Conservation (phyloP, 306 rosid species). For the Trifolium subterraneum region DNA sequence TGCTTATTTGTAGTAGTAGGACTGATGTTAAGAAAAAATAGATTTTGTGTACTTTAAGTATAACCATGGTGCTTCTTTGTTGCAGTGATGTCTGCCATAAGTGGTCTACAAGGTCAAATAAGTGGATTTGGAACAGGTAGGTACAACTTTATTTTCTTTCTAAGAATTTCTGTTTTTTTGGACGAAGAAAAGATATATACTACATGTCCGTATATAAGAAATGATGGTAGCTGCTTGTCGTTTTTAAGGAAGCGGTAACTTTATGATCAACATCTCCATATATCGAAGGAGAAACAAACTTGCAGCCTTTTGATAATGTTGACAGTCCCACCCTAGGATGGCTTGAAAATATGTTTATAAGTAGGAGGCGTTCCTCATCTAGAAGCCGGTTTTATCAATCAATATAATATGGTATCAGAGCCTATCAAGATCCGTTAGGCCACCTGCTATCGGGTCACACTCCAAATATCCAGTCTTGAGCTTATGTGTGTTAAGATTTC, state of each 20-base stretch:
- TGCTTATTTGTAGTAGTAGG: conserved; percentile 4
- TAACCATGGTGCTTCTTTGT: conserved; percentile 45
- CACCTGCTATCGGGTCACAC: neutral
- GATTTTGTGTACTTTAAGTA: conserved; percentile 27
- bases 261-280: neutral
- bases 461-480: neutral
- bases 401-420: neutral
- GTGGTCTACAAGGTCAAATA: conserved; percentile 83
- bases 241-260: neutral
- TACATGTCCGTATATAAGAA: neutral
- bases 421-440: neutral
- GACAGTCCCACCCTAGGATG: neutral
- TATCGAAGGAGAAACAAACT: neutral
- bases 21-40: conserved; percentile 1
- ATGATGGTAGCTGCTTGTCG: neutral
- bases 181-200: neutral
- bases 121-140: conserved; percentile 74
- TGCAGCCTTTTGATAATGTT: neutral
- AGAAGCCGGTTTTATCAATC: neutral
- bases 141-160: conserved; percentile 49
- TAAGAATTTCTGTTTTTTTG: conserved; percentile 8
- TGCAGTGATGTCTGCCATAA: conserved; percentile 92
- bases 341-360: neutral
- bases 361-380: neutral
- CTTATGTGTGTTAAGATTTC: neutral